phyloP scores from a whole-genome alignment of 805 yeast genomes.

The Phaffomyces opuntiae region DNA sequence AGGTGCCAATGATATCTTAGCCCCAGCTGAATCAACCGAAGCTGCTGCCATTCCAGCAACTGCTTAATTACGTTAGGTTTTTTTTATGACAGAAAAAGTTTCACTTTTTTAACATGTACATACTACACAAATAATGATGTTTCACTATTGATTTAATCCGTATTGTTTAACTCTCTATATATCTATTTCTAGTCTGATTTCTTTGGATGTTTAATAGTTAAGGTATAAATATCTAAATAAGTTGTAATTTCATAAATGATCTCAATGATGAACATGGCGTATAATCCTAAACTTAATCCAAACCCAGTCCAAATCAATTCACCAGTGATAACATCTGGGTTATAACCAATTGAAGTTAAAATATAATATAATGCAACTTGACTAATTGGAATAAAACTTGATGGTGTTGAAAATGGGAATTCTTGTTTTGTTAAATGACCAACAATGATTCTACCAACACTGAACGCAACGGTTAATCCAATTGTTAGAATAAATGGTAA shows the following conservation, averaged over 20 bases:
- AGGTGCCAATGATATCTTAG: constrained; percentile 67
- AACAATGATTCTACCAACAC: constrained; percentile 85
- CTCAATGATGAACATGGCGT: constrained; percentile 66
- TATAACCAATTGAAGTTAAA: constrained; percentile 23
- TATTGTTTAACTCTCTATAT: background rate
- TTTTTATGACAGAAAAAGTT: background rate
- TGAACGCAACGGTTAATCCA: constrained; percentile 71
- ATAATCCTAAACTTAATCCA: constrained; percentile 61
- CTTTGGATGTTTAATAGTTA: constrained; percentile 75
- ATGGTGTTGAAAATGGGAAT: constrained; percentile 69
- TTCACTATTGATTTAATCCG: background rate
- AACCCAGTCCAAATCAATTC: constrained; percentile 59
- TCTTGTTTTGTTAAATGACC: constrained; percentile 77
- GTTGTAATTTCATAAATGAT: constrained; percentile 73
- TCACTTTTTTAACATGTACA: constrained; percentile 1
- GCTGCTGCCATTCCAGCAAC: constrained; percentile 26
- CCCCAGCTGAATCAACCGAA: constrained; percentile 47
- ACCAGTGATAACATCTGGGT: constrained; percentile 35
- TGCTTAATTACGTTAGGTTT: constrained; percentile 5
- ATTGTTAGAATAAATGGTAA: constrained; percentile 62
- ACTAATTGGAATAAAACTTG: constrained; percentile 55
- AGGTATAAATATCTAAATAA: constrained; percentile 79
- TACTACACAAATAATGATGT: background rate
- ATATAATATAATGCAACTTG: constrained; percentile 33
- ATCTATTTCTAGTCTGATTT: constrained; percentile 14